phyloP scores from a whole-genome alignment of 768 basidiomycete genomes.

The Psilocybe subaeruginosa region DNA sequence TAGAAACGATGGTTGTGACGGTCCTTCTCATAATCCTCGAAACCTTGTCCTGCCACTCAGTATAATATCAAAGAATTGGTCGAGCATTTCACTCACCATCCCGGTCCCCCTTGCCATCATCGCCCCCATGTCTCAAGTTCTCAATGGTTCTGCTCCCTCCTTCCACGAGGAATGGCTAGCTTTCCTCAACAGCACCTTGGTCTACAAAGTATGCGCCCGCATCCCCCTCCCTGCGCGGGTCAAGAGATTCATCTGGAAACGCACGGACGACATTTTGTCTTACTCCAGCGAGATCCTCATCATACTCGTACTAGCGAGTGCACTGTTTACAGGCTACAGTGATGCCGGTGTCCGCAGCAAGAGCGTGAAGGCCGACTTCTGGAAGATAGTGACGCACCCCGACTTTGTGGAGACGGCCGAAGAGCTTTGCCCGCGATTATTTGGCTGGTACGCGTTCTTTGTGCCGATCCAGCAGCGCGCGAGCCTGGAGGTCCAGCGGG shows the following conservation, averaged over 20 bases:
- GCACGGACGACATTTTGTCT: neutral
- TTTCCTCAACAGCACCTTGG: neutral
- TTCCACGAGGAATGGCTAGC: neutral
- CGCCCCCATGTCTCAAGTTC: neutral
- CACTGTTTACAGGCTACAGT: neutral
- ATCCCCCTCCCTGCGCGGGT: neutral
- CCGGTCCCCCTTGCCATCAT: neutral
- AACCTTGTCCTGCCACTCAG: constrained; percentile 8
- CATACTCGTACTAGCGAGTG: neutral
- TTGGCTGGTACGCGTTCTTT: neutral
- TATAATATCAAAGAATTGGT: neutral
- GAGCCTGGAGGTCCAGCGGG: neutral
- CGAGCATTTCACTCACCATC: neutral
- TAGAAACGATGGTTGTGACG: constrained; percentile 5
- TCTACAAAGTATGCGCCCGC: neutral
- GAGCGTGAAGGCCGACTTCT: neutral
- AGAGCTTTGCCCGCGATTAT: neutral
- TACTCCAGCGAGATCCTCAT: neutral
- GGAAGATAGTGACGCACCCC: neutral
- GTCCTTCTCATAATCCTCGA: neutral
- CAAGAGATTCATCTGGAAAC: neutral
- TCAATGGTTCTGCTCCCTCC: neutral
- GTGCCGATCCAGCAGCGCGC: neutral
- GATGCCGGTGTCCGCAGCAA: neutral
- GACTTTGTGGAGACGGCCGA: neutral